Percentiles rank a stretch among this genome's conserved stretches.
These are phyloP conservation scores for Xylaria cubensis DNA, from an alignment of 495 filamentous ascomycete genomes.

Conservation along the genomic window DNA sequence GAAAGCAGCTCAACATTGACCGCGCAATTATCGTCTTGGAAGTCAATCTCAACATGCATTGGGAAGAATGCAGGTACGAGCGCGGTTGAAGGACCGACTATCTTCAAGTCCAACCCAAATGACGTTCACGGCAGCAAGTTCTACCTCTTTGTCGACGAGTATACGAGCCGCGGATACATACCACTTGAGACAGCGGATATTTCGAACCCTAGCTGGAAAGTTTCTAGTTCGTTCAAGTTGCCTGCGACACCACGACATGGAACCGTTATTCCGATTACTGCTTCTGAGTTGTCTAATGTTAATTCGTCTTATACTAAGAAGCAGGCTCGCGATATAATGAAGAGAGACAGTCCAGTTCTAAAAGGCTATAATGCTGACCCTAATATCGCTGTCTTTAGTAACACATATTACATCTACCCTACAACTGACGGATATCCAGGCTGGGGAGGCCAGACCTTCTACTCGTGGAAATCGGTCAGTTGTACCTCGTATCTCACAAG, in stretches of 20 bases:
- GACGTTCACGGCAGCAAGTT: constrained; percentile 35
- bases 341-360: constrained; percentile 25
- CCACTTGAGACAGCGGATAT: constrained; percentile 36
- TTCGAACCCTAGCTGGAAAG: constrained; percentile 28
- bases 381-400: constrained; percentile 28
- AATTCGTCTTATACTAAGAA: not conserved
- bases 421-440: constrained; percentile 27
- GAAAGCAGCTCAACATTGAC: constrained; percentile 27
- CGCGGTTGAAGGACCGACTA: constrained; percentile 30
- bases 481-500: not conserved
- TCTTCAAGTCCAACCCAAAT: constrained; percentile 31
- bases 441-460: constrained; percentile 31
- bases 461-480: constrained; percentile 29
- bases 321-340: not conserved
- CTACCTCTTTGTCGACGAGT: constrained; percentile 36
- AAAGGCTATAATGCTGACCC: constrained; percentile 27
- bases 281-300: constrained; percentile 24
- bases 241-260: constrained; percentile 33
- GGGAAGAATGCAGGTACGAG: constrained; percentile 32
- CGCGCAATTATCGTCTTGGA: constrained; percentile 24
- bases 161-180: constrained; percentile 31
- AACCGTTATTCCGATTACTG: constrained; percentile 31
- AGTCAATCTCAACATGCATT: constrained; percentile 29
- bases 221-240: constrained; percentile 26
- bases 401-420: constrained; percentile 29